Conservation (phyloP, 2,329 filamentous ascomycete species). For the Diaporthe citriasiana region DNA sequence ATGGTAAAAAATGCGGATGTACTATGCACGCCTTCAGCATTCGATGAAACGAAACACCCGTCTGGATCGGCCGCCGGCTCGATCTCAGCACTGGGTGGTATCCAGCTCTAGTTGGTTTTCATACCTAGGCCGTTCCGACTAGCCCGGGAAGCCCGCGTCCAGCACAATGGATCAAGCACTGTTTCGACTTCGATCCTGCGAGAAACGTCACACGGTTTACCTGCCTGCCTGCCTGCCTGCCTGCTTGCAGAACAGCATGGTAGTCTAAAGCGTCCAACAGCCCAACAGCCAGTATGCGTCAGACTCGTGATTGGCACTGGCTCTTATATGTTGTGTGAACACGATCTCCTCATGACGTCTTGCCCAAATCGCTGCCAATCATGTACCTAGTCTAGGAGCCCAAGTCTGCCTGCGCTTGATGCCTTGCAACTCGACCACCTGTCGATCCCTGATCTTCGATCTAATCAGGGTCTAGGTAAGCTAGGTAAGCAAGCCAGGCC, state of each 20-base stretch:
- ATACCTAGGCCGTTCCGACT: too few species aligned
- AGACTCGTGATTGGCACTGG: too few species aligned
- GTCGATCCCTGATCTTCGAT: slow-evolving; percentile 5
- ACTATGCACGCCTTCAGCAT: background rate
- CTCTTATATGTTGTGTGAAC: background rate
- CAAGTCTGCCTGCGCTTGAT: background rate
- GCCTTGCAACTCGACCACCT: background rate
- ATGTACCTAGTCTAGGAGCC: background rate
- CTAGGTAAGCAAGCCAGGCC: background rate
- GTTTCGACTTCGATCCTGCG: slow-evolving; percentile 3
- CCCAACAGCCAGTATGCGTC: background rate
- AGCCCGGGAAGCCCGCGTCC: background rate
- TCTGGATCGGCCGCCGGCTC: background rate
- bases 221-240: background rate
- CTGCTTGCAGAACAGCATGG: background rate
- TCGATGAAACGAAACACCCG: background rate
- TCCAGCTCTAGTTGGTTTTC: background rate
- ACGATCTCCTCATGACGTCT: background rate
- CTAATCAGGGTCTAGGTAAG: background rate
- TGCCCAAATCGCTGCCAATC: background rate
- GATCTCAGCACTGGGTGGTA: background rate
- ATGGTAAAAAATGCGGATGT: too few species aligned
- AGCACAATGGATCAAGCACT: background rate
- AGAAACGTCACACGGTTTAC: background rate
- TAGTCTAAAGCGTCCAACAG: background rate